Evolutionary conservation across 176 grass and related monocot species (phyloP).

Genomic region (Pontederia paniculata): DNA sequence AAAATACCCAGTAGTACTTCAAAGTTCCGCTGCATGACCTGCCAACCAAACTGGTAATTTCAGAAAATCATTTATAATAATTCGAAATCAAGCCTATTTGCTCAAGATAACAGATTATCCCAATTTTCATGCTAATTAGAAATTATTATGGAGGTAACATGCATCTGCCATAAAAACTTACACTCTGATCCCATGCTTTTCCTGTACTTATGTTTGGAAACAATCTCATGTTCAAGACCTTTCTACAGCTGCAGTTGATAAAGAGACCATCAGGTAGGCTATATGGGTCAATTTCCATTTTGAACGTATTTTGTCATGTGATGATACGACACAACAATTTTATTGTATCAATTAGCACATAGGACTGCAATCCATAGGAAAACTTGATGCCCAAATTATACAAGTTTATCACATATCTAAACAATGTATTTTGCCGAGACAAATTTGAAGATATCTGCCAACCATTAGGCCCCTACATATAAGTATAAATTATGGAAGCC

Average conservation of each 20-base stretch:
- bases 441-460: no score
- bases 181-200: constrained; percentile 86
- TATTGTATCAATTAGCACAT: no score
- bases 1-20: constrained; percentile 68
- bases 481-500: no score
- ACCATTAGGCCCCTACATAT: no score
- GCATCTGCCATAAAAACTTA: constrained; percentile 23
- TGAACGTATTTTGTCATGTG: not conserved
- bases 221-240: constrained; percentile 82
- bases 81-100: not conserved
- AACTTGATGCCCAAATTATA: no score
- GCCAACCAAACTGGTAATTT: constrained; percentile 1
- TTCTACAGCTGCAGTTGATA: constrained; percentile 48
- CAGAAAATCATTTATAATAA: not conserved
- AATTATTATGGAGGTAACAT: not conserved
- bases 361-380: no score
- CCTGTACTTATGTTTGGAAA: constrained; percentile 69
- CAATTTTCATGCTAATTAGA: not conserved
- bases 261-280: not conserved
- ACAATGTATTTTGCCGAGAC: no score
- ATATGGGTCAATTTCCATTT: not conserved
- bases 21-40: constrained; percentile 76
- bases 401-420: no score
- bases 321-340: no score
- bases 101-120: no score